These are phyloP conservation scores for Aquilaria yunnanensis DNA, from an alignment of 345 rosid species.

Conservation along the genomic window DNA sequence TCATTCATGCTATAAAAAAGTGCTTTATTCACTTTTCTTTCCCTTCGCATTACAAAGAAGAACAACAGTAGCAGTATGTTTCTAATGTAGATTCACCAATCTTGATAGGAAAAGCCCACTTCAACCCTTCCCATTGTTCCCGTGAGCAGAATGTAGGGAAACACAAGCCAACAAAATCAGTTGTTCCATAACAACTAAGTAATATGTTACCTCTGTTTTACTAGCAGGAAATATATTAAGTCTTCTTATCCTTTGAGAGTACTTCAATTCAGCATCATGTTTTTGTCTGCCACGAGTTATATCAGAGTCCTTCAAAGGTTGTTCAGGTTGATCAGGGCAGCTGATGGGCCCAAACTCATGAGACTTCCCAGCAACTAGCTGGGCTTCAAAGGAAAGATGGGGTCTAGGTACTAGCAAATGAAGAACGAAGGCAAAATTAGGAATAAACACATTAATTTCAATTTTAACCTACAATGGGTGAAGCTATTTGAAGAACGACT, in stretches of 20 bases:
- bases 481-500: too few relatives aligned
- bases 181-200: neutral
- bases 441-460: too few relatives aligned
- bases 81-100: too few relatives aligned
- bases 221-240: conserved; percentile 80
- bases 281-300: conserved; percentile 62
- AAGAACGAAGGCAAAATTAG: neutral
- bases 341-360: conserved; percentile 66
- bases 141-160: too few relatives aligned
- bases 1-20: too few relatives aligned
- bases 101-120: too few relatives aligned
- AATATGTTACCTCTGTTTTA: conserved; percentile 62
- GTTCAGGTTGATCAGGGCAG: conserved; percentile 70
- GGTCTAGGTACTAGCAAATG: conserved; percentile 79
- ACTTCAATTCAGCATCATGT: conserved; percentile 73
- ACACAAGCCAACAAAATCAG: too few relatives aligned
- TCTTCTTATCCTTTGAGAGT: conserved; percentile 87
- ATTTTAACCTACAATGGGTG: too few relatives aligned
- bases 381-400: conserved; percentile 97
- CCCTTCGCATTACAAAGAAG: too few relatives aligned
- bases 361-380: conserved; percentile 94
- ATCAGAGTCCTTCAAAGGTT: conserved; percentile 44
- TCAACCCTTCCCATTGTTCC: too few relatives aligned
- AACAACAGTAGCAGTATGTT: too few relatives aligned
- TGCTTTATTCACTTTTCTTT: too few relatives aligned